Conservation (phyloP, 106 monocot species). For the Cymbidium sinense region DNA sequence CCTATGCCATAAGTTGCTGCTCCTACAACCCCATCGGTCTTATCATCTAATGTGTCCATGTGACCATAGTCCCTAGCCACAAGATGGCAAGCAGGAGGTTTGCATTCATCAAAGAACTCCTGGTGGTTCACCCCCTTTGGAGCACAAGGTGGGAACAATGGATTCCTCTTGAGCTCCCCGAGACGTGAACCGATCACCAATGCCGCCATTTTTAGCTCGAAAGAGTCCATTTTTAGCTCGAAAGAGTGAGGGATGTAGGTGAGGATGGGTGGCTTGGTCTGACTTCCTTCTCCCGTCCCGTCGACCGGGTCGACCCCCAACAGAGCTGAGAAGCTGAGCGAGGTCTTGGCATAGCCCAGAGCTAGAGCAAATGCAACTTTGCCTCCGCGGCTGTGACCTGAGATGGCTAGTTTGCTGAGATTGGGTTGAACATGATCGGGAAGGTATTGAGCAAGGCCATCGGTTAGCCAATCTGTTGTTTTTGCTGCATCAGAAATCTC, state of each 20-base stretch:
- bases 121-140: slow-evolving; percentile 73
- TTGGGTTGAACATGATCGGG: slow-evolving; percentile 28
- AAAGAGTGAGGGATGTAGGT: slow-evolving; percentile 44
- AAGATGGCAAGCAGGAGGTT: slow-evolving; percentile 48
- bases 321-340: slow-evolving; percentile 44
- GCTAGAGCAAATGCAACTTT: slow-evolving; percentile 75
- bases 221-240: too few species aligned
- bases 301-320: slow-evolving; percentile 83
- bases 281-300: slow-evolving; percentile 55
- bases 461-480: slow-evolving; percentile 44
- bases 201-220: slow-evolving; percentile 32
- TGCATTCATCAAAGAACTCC: slow-evolving; percentile 62
- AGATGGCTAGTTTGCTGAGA: slow-evolving; percentile 34
- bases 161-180: slow-evolving; percentile 40
- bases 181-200: slow-evolving; percentile 69
- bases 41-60: slow-evolving; percentile 77
- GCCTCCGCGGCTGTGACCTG: slow-evolving; percentile 82
- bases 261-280: slow-evolving; percentile 65
- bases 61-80: slow-evolving; percentile 80
- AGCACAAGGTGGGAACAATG: slow-evolving; percentile 64
- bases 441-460: slow-evolving; percentile 21
- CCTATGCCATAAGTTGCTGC: slow-evolving; percentile 51
- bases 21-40: slow-evolving; percentile 58
- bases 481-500: slow-evolving; percentile 53
- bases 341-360: slow-evolving; percentile 20